Base-by-base conservation (phyloP, 108 stramenopile species). In the Parmales sp. region DNA sequence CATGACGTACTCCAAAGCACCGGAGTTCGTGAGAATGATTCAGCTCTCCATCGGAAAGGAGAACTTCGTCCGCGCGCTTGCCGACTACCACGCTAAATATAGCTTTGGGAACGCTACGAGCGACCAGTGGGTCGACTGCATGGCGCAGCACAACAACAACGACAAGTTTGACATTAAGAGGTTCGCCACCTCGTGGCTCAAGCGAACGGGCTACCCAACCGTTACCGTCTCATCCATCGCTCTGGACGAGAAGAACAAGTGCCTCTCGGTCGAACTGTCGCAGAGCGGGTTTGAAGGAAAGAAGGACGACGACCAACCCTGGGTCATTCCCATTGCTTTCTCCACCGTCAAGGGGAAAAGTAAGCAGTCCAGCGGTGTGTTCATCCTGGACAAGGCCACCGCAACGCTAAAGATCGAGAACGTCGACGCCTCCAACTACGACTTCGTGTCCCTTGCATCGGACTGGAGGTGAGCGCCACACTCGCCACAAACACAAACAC, bases 41-140 rank as follows among this genome's bases (percentile, higher is more conserved):
- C 54, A 60, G 54, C 1, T 16, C 54, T 34, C 36, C 31, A 23
- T 60, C 54, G 54, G 54, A 60, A 60, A 60, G 54, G 54, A 60
- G 29, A 60, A 60, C 28, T 60, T 60, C 26, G 54, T 60, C 29
- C 26, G 36, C 31, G 54, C 54, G n/a, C 54, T 60, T 16, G 29
- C 36, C 31, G 20, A 60, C 54, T 60, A 60, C 54, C 54, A 60
- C 31, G 13, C 26, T 16, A 0, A 60, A 34, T 60, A 34, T 34
- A 34, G 31, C 8, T 60, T 60, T 34, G 13, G n/a, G 8, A 60
- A 60, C 54, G 54, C 54, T 1, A 60, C 54, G 3, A 60, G 54
- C 54, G 26, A 34, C 29, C 54, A 60, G 54, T 60, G 54, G 54
- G 54, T 60, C 29, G 54, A 60, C 29, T 28, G 31, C 5, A 60